These are phyloP conservation scores for Pinus taeda DNA, from an alignment of 75 land plant species.

Conservation along the genomic window DNA sequence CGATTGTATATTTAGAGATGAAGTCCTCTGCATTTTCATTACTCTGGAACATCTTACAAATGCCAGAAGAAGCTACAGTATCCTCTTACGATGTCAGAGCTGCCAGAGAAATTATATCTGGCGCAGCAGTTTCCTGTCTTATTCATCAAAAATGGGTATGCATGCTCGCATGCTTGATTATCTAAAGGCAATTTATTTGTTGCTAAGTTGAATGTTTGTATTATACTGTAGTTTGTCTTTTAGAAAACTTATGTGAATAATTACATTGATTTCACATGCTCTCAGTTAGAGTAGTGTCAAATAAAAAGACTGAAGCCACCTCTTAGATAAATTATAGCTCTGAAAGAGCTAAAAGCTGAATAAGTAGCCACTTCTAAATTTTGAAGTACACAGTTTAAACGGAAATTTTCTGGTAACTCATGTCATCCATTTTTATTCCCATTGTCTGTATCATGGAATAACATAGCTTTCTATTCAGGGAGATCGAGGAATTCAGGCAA, in stretches of 20 bases:
- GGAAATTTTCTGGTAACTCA: not conserved
- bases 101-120: conserved; percentile 13
- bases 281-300: not conserved
- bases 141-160: conserved; percentile 22
- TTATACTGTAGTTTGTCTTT: not conserved
- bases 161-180: not conserved
- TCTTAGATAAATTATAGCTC: not conserved
- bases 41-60: conserved; percentile 7
- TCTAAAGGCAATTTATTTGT: not conserved
- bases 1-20: conserved; percentile 9
- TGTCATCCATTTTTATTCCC: not conserved
- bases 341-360: not conserved
- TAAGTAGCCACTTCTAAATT: not conserved
- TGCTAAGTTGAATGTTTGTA: not conserved
- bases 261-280: not conserved
- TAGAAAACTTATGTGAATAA: not conserved
- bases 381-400: not conserved
- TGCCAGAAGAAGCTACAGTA: not conserved
- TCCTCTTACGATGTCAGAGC: not conserved
- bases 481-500: conserved; percentile 10
- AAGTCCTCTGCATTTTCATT: conserved; percentile 14
- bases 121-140: conserved; percentile 16
- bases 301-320: not conserved
- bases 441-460: not conserved
- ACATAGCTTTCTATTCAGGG: conserved; percentile 9